These are phyloP conservation scores for Coemansia sp. DNA, from an alignment of 192 early-diverging fungal genomes.

Conservation along the genomic window DNA sequence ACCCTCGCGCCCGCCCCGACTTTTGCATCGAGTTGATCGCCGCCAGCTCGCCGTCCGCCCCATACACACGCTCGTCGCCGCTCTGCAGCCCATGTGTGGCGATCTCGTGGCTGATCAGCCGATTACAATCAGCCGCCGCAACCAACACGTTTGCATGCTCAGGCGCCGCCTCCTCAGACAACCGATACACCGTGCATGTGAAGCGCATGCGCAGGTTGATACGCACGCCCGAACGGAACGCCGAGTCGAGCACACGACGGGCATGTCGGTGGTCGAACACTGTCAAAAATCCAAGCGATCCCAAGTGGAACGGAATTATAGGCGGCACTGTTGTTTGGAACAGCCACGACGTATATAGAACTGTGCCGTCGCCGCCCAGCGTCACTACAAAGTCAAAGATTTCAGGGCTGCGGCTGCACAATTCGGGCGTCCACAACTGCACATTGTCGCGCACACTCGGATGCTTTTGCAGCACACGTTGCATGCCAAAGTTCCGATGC, in stretches of 20 bases:
- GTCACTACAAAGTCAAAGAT: conserved; percentile 89
- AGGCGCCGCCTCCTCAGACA: conserved; percentile 37
- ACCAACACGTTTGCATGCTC: conserved; percentile 47
- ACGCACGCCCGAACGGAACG: conserved; percentile 67
- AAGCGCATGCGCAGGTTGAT: conserved; percentile 91
- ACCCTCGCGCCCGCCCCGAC: neutral
- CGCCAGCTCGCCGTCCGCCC: conserved; percentile 30
- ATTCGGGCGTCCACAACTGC: conserved; percentile 73
- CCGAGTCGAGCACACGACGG: conserved; percentile 59
- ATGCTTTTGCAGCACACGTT: conserved; percentile 47
- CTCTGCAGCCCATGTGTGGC: conserved; percentile 49
- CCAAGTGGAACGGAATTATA: conserved; percentile 89
- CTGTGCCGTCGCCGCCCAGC: conserved; percentile 96
- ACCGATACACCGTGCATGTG: conserved; percentile 84
- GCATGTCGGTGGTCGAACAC: conserved; percentile 76
- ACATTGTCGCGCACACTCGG: conserved; percentile 55
- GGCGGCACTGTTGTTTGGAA: conserved; percentile 86
- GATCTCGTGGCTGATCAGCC: conserved; percentile 41
- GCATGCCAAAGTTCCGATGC: conserved; percentile 60
- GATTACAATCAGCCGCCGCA: conserved; percentile 49
- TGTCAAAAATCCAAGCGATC: conserved; percentile 93
- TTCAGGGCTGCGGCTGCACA: conserved; percentile 66
- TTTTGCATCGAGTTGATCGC: conserved; percentile 51
- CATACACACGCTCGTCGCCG: conserved; percentile 26
- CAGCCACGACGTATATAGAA: conserved; percentile 89